Percentiles rank a stretch among this genome's conserved stretches.
Conservation (phyloP, 2,329 filamentous ascomycete species). For the Cercospora sp. region DNA sequence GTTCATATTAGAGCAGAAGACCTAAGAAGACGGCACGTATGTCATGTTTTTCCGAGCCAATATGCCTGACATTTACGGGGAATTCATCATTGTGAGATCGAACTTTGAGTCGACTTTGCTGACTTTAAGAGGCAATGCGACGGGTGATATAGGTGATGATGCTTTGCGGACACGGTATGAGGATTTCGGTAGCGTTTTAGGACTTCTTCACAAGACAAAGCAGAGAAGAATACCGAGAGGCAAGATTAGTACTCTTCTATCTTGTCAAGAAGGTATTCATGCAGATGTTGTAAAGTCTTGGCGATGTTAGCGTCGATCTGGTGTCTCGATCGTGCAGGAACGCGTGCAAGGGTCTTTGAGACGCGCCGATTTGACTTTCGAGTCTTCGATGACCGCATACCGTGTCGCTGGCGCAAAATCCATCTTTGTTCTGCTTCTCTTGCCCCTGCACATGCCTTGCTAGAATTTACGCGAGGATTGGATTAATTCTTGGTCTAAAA, state of each 20-base stretch:
- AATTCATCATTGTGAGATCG: neutral
- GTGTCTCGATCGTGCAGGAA: neutral
- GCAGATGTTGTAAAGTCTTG: neutral
- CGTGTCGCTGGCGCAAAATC: neutral
- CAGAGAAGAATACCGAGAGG: neutral
- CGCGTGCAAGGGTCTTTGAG: neutral
- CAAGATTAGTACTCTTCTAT: neutral
- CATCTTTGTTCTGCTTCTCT: conserved; percentile 6
- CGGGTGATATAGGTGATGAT: neutral
- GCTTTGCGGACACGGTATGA: neutral
- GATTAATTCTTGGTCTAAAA: neutral
- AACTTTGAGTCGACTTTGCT: neutral
- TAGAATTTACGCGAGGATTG: neutral
- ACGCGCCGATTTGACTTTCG: neutral
- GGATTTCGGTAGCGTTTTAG: neutral
- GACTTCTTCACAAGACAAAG: neutral
- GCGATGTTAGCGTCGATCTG: conserved; percentile 5
- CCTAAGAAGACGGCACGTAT: neutral
- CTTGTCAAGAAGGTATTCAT: neutral
- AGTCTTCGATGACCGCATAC: neutral
- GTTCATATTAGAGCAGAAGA: neutral
- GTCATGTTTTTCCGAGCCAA: neutral
- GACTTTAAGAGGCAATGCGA: neutral
- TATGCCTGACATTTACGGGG: neutral
- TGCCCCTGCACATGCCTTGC: neutral